Evolutionary conservation across 2,329 filamentous ascomycete species (phyloP), one percentile per base, ranked within the genome.

Genomic region (Fusarium sp.): DNA sequence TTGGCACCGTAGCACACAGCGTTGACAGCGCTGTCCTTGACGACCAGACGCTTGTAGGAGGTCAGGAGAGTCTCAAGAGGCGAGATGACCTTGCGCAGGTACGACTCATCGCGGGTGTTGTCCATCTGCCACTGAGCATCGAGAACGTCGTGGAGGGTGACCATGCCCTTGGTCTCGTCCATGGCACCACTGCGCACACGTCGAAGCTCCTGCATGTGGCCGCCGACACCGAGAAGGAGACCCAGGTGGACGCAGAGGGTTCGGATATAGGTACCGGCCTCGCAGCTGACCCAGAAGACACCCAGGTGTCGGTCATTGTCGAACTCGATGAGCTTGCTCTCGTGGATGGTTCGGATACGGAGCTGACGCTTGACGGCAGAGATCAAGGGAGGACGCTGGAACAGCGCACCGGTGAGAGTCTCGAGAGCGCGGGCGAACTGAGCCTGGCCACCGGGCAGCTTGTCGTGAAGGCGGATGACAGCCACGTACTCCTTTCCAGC

Each of bases 261-360:
- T 85, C 96, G 92, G 80, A 99, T 98, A 82, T 99, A 99, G 70
- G 96, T 99, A 80, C 96, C 96, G 58, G 80, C 96, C 83, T 99
- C 96, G 82, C 96, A 99, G 83, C 93, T 97, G 75, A 98, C 96
- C 95, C 96, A 98, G 88, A 99, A 99, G 61, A 98, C 95, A 81
- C 92, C 96, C 36, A 99, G 88, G 81, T 98, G 94, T 76, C 96
- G 90, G 77, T 98, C 95, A 79, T 99, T 98, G 85, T 99, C 96
- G 79, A 98, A 99, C 85, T 99, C 96, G 79, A 93, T 89, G 60
- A 98, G 86, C 85, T 96, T 97, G 88, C 91, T 96, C 83, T 98
- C 93, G 85, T 98, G 92, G 75, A 99, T 97, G 69, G 95, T 97
- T 83, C 96, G 90, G 82, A 99, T 97, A 87, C 96, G 94, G 68